Evolutionary conservation across 2,329 filamentous ascomycete genomes (phyloP), one percentile per base, ranked within the genome.

Genomic region (Polychaeton citri): DNA sequence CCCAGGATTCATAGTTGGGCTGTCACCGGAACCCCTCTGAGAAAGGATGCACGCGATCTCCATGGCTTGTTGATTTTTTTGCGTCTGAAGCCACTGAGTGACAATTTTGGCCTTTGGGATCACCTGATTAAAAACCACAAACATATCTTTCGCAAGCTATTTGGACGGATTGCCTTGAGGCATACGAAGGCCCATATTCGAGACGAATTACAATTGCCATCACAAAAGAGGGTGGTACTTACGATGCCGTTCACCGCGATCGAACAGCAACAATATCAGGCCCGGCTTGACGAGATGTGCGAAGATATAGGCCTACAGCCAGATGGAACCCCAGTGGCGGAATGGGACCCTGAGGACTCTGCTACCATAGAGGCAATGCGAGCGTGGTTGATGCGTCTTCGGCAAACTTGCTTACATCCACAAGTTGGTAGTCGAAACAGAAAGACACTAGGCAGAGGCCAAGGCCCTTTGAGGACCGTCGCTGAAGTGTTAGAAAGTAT

Each of bases 1-100:
- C 86, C 88, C 31, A 73, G 90, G 19, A 61, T 82, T 43, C 87
- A 94, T 59, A 79, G 85, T 2, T 96, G 90, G 90, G 86, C 81
- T 10, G 77, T 98, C 28, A 88, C 85, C 0, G 90, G 85, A 30
- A 98, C 90, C 1, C 90, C 90, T 0, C 70, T 96, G 24, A 80
- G 82, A 45, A 83, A 85, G 45, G 72, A 85, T 42, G 71, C 88
- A 20, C 65, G 71, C 49, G 88, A 95, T 55, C 65, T 95, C 6
- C 76, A 78, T 45, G 88, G 88, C 0, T 65, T 96, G 4, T 58
- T 96, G 1, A 65, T 81, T 0, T 96, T 98, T 47, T 68, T 96
- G 6, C 71, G 72, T 13, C 86, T 81, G 49, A 71, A 85, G 40
- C 85, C 86, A 2, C 88, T 82, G 51, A 79, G 74, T 37, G 73